Percentiles rank a stretch among this genome's conserved stretches.
phyloP scores from a whole-genome alignment of 768 basidiomycete species.

The Rhodotorula taiwanensis region DNA sequence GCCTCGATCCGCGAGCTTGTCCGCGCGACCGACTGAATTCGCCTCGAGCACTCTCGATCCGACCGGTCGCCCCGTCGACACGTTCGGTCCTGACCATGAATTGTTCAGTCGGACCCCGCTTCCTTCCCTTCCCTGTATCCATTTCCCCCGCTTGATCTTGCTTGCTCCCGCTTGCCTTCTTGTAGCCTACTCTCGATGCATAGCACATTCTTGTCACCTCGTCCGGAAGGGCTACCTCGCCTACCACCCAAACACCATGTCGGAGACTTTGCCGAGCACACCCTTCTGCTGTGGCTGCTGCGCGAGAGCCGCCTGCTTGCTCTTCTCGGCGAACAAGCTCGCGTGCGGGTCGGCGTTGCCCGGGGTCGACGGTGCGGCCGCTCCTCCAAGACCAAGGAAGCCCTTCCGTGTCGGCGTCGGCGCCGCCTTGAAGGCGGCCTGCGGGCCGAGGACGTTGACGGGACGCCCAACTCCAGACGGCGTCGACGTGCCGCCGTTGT shows the following conservation, averaged over 20 bases:
- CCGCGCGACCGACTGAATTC: no score
- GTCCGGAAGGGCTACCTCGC: no score
- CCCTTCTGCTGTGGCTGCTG: slow-evolving; percentile 32
- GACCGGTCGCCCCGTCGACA: no score
- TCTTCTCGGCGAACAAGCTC: slow-evolving; percentile 37
- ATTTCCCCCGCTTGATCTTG: no score
- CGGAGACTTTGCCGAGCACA: slow-evolving; percentile 33
- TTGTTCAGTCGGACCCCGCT: no score
- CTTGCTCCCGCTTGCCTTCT: no score
- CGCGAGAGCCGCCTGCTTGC: slow-evolving; percentile 29
- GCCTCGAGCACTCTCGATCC: no score
- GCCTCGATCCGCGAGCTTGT: no score
- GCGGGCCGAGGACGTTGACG: slow-evolving; percentile 25
- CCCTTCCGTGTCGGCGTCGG: slow-evolving; percentile 32
- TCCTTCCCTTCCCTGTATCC: no score
- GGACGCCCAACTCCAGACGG: slow-evolving; percentile 20
- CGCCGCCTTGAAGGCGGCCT: slow-evolving; percentile 29
- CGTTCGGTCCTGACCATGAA: no score
- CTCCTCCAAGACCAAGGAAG: slow-evolving; percentile 17
- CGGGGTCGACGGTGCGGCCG: not conserved
- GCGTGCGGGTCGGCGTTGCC: slow-evolving; percentile 22
- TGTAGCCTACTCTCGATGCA: no score
- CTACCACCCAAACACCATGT: slow-evolving; percentile 39
- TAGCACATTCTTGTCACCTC: no score
- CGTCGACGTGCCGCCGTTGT: not conserved